Percentiles rank a stretch among this genome's conserved stretches.
These are phyloP conservation scores for Flaveria ramosissima DNA, from an alignment of 129 eudicot genomes.

Conservation along the genomic window DNA sequence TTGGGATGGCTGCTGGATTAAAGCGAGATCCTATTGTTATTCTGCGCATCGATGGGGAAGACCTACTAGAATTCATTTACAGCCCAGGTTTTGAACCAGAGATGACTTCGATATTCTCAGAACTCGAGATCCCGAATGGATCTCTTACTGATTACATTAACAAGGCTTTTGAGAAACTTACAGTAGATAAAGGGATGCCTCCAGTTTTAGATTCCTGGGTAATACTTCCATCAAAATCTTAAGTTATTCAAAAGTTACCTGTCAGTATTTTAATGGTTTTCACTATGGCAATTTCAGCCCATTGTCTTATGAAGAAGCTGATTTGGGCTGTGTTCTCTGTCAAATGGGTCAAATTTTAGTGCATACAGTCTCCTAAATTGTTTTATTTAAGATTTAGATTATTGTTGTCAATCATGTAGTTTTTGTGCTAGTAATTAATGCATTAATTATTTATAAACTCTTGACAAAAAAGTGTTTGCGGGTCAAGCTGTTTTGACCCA, in stretches of 20 bases:
- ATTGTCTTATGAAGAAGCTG: not conserved
- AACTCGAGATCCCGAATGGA: conserved; percentile 50
- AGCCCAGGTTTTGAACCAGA: conserved; percentile 71
- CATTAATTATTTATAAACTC: not conserved
- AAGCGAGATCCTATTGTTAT: conserved; percentile 91
- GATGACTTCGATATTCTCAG: conserved; percentile 58
- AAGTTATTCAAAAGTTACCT: not conserved
- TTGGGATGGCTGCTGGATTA: conserved; percentile 97
- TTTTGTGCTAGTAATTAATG: not conserved
- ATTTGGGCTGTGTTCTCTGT: not conserved
- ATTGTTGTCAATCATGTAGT: not conserved
- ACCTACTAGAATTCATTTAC: conserved; percentile 60
- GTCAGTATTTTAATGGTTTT: not conserved
- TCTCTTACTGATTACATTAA: conserved; percentile 55
- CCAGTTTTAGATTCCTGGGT: conserved; percentile 97
- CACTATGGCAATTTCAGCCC: not conserved
- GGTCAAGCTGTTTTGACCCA: conserved; percentile 1
- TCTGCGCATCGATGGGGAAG: conserved; percentile 94
- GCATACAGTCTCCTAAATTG: not conserved
- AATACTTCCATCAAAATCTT: conserved; percentile 16
- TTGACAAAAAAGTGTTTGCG: not conserved
- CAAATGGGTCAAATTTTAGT: not conserved
- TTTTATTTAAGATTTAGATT: not conserved
- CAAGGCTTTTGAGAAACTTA: conserved; percentile 78
- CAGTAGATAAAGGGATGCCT: conserved; percentile 96